These are phyloP conservation scores for Aspergillus sp. DNA, from an alignment of 2,329 filamentous ascomycete genomes.

Conservation along the genomic window DNA sequence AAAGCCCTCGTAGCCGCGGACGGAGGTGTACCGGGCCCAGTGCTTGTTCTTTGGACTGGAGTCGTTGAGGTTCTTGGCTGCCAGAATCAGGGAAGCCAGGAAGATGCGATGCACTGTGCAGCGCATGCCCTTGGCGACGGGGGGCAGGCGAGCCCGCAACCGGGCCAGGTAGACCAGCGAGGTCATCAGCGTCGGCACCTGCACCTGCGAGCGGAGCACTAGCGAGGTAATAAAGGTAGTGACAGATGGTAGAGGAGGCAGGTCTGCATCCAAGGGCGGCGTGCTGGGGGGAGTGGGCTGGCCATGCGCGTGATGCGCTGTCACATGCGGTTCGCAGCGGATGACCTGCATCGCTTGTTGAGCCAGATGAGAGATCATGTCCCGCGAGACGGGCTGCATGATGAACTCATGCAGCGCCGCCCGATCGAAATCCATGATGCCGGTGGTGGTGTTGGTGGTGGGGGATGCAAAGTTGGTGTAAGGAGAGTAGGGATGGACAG, in stretches of 20 bases:
- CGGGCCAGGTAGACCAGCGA: slow-evolving; percentile 90
- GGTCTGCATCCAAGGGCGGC: slow-evolving; percentile 51
- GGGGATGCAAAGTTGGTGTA: slow-evolving; percentile 7
- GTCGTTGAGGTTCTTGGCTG: slow-evolving; percentile 98
- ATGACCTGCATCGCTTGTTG: slow-evolving; percentile 51
- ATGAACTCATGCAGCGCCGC: slow-evolving; percentile 52
- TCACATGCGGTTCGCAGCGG: slow-evolving; percentile 55
- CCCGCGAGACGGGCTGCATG: slow-evolving; percentile 48
- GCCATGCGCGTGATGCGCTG: slow-evolving; percentile 42
- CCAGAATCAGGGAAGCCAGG: slow-evolving; percentile 64
- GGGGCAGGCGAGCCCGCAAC: slow-evolving; percentile 80
- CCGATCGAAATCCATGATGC: slow-evolving; percentile 37
- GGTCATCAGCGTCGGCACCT: slow-evolving; percentile 96
- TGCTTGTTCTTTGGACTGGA: slow-evolving; percentile 99
- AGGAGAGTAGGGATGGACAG: neutral
- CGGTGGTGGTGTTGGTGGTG: slow-evolving; percentile 3
- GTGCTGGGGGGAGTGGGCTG: slow-evolving; percentile 63
- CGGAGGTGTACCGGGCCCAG: slow-evolving; percentile 90
- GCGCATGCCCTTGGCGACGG: slow-evolving; percentile 91
- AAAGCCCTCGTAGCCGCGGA: slow-evolving; percentile 72
- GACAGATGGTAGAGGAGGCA: slow-evolving; percentile 68
- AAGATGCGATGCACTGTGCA: slow-evolving; percentile 99
- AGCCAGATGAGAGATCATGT: slow-evolving; percentile 52
- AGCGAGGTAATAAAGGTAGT: slow-evolving; percentile 91
- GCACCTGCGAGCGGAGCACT: slow-evolving; percentile 89